These are phyloP conservation scores for Amphirosellinia nigrospora DNA, from an alignment of 495 filamentous ascomycete species.

Conservation along the genomic window DNA sequence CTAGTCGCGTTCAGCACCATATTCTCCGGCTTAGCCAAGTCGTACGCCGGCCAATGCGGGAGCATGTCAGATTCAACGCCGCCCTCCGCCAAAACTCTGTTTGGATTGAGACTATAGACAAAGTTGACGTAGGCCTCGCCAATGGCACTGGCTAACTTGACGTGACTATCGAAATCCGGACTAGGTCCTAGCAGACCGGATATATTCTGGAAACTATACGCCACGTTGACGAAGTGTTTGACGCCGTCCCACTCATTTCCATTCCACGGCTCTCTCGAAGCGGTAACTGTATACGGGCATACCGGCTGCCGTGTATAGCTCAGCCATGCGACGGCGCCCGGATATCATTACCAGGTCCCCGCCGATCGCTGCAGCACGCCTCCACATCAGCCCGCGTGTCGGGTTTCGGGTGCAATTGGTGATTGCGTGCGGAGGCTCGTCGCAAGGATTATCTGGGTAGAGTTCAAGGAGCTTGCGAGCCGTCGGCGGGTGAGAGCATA, in stretches of 20 bases:
- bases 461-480: constrained; percentile 51
- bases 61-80: constrained; percentile 28
- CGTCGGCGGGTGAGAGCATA: constrained; percentile 38
- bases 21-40: constrained; percentile 44
- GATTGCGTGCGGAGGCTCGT: constrained; percentile 51
- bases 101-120: constrained; percentile 59
- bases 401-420: constrained; percentile 51
- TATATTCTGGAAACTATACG: constrained; percentile 66
- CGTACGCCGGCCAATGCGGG: constrained; percentile 54
- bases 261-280: constrained; percentile 59
- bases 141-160: constrained; percentile 58
- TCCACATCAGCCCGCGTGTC: constrained; percentile 55
- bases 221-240: constrained; percentile 67
- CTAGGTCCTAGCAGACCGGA: constrained; percentile 55
- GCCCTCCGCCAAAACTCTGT: constrained; percentile 41
- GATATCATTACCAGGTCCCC: constrained; percentile 64
- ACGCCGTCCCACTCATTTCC: constrained; percentile 45
- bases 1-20: constrained; percentile 51
- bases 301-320: constrained; percentile 54
- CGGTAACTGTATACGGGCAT: constrained; percentile 66
- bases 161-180: constrained; percentile 52
- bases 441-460: constrained; percentile 56
- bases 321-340: constrained; percentile 59
- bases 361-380: constrained; percentile 58
- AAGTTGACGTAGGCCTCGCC: constrained; percentile 61